Evolutionary conservation across 305 asterid genomes (phyloP).

Genomic region (Nicotiana rustica): DNA sequence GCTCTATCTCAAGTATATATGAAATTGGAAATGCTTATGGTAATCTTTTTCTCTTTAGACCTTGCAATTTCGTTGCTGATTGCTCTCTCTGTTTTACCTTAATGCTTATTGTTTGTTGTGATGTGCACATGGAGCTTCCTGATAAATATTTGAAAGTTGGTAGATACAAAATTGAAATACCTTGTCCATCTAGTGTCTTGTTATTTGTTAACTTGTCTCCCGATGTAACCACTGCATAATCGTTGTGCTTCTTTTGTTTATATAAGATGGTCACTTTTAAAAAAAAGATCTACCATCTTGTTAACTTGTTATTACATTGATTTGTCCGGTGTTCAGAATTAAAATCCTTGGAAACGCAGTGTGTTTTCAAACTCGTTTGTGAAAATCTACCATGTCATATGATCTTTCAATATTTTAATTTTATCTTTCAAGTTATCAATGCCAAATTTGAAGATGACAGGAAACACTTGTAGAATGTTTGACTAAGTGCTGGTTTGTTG

Average conservation of each 20-base stretch:
- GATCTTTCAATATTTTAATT: conserved; percentile 10
- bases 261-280: not conserved
- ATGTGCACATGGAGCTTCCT: conserved; percentile 30
- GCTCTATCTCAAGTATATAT: conserved; percentile 90
- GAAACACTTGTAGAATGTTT: conserved; percentile 1
- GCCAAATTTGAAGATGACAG: conserved; percentile 19
- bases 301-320: conserved; percentile 27
- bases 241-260: conserved; percentile 6
- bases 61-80: conserved; percentile 38
- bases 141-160: conserved; percentile 1
- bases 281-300: not conserved
- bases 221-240: not conserved
- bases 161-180: conserved; percentile 13
- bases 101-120: conserved; percentile 27
- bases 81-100: conserved; percentile 23
- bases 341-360: not conserved
- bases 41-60: conserved; percentile 45
- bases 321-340: not conserved
- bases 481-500: conserved; percentile 25
- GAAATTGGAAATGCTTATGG: conserved; percentile 99
- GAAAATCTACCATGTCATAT: not conserved
- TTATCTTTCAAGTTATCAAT: conserved; percentile 14
- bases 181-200: conserved; percentile 28
- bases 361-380: conserved; percentile 7
- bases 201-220: conserved; percentile 11